Conservation (phyloP, 768 basidiomycete species). For the Suillus brevipes region DNA sequence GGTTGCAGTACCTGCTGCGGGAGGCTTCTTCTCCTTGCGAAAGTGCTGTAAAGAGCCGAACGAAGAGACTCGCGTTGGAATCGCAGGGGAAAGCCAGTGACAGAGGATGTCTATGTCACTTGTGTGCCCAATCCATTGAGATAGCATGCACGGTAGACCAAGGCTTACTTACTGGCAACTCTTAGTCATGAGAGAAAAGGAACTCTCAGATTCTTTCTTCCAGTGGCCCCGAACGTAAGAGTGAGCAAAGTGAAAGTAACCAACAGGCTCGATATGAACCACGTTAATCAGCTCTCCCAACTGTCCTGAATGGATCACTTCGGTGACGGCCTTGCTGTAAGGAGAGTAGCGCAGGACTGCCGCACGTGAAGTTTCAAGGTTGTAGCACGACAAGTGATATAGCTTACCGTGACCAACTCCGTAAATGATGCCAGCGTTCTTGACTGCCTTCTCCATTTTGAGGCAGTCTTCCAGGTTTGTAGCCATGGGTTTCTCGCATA, state of each 20-base stretch:
- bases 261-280: conserved; percentile 84
- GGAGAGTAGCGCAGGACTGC: conserved; percentile 87
- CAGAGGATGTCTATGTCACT: conserved; percentile 88
- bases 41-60: conserved; percentile 89
- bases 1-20: conserved; percentile 60
- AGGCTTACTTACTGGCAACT: conserved; percentile 77
- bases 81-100: conserved; percentile 69
- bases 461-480: conserved; percentile 72
- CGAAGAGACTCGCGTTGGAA: conserved; percentile 71
- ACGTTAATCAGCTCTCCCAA: conserved; percentile 81
- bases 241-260: conserved; percentile 87
- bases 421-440: conserved; percentile 71
- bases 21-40: conserved; percentile 69
- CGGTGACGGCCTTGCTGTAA: conserved; percentile 69
- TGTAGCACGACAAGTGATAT: neutral
- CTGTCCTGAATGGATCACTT: conserved; percentile 65
- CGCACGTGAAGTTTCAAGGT: neutral
- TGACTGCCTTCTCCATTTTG: conserved; percentile 70
- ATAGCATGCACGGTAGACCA: conserved; percentile 3
- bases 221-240: conserved; percentile 87
- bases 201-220: conserved; percentile 65
- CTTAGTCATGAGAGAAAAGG: conserved; percentile 87
- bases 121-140: conserved; percentile 10
- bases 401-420: conserved; percentile 81
- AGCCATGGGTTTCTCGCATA: conserved; percentile 94